Evolutionary conservation across 306 rosid genomes (phyloP).

Genomic region (Prunus kanzakura): DNA sequence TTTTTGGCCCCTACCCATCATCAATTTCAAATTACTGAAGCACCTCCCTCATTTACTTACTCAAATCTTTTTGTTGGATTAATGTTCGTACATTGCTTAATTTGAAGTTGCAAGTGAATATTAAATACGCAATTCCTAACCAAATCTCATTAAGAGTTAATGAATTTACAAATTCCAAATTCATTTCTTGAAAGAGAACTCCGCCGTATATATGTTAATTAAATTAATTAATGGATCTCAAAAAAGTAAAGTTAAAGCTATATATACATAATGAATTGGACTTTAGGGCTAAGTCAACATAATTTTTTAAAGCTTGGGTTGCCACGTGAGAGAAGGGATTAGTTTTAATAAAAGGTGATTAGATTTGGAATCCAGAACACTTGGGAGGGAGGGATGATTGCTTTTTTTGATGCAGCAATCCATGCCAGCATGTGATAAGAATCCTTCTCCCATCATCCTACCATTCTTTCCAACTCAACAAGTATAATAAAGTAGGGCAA

Average conservation of each 20-base stretch:
- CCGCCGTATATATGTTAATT: not conserved
- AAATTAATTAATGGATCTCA: not conserved
- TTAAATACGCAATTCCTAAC: too few relatives aligned
- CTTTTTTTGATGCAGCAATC: slow-evolving; percentile 17
- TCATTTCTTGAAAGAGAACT: not conserved
- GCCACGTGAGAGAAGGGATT: slow-evolving; percentile 10
- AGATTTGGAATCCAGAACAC: slow-evolving; percentile 45
- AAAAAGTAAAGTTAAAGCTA: slow-evolving; percentile 4
- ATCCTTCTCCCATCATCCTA: slow-evolving; percentile 27
- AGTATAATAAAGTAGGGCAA: slow-evolving; percentile 5
- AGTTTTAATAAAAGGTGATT: slow-evolving; percentile 18
- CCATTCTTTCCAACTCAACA: slow-evolving; percentile 43
- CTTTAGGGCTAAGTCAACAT: slow-evolving; percentile 31
- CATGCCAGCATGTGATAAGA: slow-evolving; percentile 32
- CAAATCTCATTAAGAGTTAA: too few relatives aligned
- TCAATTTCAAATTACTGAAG: slow-evolving; percentile 28
- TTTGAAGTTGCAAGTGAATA: too few relatives aligned
- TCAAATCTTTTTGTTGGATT: too few relatives aligned
- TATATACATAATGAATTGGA: slow-evolving; percentile 7
- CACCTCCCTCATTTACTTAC: not conserved
- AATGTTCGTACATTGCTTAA: too few relatives aligned
- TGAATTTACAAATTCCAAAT: too few relatives aligned
- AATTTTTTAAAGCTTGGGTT: slow-evolving; percentile 6
- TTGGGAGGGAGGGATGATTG: slow-evolving; percentile 48
- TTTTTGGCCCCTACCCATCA: slow-evolving; percentile 20